Conservation (phyloP, 1,139 yeast genomes). For the Blastobotrys buckinghamii region DNA sequence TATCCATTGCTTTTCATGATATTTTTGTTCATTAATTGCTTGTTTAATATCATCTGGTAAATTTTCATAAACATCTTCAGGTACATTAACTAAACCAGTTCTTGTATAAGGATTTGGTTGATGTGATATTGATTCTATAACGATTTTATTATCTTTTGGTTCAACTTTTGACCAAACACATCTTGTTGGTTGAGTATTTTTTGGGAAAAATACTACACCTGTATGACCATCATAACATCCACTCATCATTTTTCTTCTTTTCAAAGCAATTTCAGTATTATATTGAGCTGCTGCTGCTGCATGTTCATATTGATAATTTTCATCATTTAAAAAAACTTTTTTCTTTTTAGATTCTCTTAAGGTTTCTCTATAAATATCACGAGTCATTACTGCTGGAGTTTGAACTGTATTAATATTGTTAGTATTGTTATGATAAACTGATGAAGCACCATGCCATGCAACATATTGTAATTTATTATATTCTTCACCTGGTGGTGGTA, state of each 20-base stretch:
- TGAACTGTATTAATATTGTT: constrained; percentile 34
- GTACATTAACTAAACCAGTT: constrained; percentile 62
- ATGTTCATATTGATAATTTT: constrained; percentile 83
- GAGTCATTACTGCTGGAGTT: constrained; percentile 14
- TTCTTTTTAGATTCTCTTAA: constrained; percentile 20
- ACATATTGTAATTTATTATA: constrained; percentile 46
- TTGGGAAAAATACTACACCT: constrained; percentile 68
- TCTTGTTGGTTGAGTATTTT: constrained; percentile 63
- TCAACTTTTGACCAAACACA: constrained; percentile 28
- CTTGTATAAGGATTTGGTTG: constrained; percentile 38
- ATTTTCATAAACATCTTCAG: constrained; percentile 51
- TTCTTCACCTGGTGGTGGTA: constrained; percentile 35
- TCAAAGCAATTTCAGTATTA: constrained; percentile 56
- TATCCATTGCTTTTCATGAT: constrained; percentile 40
- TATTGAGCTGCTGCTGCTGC: constrained; percentile 69
- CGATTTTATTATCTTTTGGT: constrained; percentile 28
- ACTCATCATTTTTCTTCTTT: constrained; percentile 47
- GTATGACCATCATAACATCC: constrained; percentile 80
- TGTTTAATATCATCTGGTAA: constrained; percentile 49
- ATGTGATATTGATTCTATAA: constrained; percentile 48
- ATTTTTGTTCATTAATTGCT: constrained; percentile 64
- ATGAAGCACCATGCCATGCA: constrained; percentile 47
- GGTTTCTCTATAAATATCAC: constrained; percentile 24
- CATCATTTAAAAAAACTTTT: constrained; percentile 47
- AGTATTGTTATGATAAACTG: constrained; percentile 35